Evolutionary conservation across 208 protist genomes (phyloP), one percentile per base, ranked within the genome.

Genomic region (Trypanosoma brucei): DNA sequence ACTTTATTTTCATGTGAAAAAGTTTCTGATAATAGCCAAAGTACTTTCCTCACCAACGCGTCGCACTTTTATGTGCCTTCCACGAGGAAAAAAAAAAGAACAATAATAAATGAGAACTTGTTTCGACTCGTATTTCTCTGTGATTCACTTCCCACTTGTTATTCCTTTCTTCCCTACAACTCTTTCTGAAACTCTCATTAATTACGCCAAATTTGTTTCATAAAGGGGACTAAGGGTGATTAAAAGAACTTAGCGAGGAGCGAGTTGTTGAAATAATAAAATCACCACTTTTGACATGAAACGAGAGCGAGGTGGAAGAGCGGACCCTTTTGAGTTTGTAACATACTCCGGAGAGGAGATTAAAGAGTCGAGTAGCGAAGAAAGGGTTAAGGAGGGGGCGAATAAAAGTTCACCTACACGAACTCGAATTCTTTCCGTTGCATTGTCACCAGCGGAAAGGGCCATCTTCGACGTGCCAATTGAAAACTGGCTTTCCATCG

Each of bases 401-500:
- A 40, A 8, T 3, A 50, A 45, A 36, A 39, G 33, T 22, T 71
- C 55, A 38, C 9, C 1, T 14, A 50, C 35, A 9, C 72, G 78
- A 7, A 60, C 48, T 0, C 33, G 45, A 3, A 78, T 81, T 46
- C 62, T 81, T 35, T 13, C 56, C 14, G 3, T 31, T 0, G 7
- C 68, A 14, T 58, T 85, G 3, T 65, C 75, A 42, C 72, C 72
- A 0, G 38, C 49, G 6, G 65, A 82, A 39, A n/a, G 48, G 30
- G 61, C 61, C 22, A 42, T 86, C 22, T 77, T 75, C 42, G 66
- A 75, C 9, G 11, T 73, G 14, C 68, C 80, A 11, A 31, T 79
- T 53, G 72, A 79, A 40, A 3, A 48, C 39, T 87, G 80, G 80
- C 14, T 48, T 0, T 46, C 14, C 22, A 40, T 68, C 2, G 60